phyloP scores from a whole-genome alignment of 495 filamentous ascomycete species.

The Podospora australis region DNA sequence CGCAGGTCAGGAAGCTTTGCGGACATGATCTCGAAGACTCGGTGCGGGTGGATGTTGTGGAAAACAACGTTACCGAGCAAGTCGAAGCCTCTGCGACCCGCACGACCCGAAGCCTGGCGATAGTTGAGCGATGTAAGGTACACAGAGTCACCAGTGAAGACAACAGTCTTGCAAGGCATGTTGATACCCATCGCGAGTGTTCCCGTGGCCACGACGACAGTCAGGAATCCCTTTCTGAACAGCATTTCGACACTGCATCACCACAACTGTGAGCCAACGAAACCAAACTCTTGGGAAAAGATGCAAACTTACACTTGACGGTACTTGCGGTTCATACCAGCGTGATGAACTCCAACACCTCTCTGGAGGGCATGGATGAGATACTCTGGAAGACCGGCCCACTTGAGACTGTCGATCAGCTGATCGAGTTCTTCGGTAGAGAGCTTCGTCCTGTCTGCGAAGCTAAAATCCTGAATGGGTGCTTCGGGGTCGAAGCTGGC shows the following conservation, averaged over 20 bases:
- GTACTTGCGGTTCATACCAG: conserved; percentile 71
- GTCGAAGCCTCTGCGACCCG: conserved; percentile 75
- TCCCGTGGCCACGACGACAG: conserved; percentile 71
- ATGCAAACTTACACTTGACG: too few relatives aligned
- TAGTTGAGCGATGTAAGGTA: conserved; percentile 69
- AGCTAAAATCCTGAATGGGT: conserved; percentile 56
- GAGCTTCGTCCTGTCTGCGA: conserved; percentile 55
- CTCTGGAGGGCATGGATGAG: conserved; percentile 52
- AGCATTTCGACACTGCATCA: conserved; percentile 66
- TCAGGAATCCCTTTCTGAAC: conserved; percentile 65
- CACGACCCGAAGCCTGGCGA: conserved; percentile 68
- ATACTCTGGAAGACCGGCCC: conserved; percentile 37
- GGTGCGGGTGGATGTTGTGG: conserved; percentile 48
- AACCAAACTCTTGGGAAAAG: too few relatives aligned
- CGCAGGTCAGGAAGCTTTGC: conserved; percentile 65
- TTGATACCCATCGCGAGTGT: conserved; percentile 74
- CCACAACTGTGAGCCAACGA: too few relatives aligned
- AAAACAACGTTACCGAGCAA: conserved; percentile 76
- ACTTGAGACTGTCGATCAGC: conserved; percentile 38
- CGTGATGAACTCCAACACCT: conserved; percentile 70
- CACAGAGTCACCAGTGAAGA: conserved; percentile 67
- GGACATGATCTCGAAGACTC: conserved; percentile 58
- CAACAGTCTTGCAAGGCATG: conserved; percentile 78
- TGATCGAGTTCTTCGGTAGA: conserved; percentile 45
- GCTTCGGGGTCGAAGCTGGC: conserved; percentile 59